These are phyloP conservation scores for Lepraria neglecta DNA, from an alignment of 495 filamentous ascomycete species.

Conservation along the genomic window DNA sequence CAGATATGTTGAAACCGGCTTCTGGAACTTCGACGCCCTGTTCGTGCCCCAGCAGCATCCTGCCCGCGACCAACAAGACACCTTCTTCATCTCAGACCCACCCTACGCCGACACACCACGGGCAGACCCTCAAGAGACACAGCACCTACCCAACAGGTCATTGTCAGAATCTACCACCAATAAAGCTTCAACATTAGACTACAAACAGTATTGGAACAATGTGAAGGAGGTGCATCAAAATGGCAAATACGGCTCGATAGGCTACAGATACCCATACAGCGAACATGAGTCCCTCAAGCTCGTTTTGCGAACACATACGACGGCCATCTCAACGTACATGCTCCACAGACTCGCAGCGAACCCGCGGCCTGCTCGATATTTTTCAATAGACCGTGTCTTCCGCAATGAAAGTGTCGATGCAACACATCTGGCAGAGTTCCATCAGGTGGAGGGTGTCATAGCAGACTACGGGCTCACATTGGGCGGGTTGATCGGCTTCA, in stretches of 20 bases:
- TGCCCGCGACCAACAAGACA: constrained; percentile 92
- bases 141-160: constrained; percentile 28
- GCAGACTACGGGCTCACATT: constrained; percentile 88
- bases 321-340: constrained; percentile 79
- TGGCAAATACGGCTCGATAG: constrained; percentile 87
- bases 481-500: constrained; percentile 91
- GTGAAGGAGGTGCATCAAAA: constrained; percentile 73
- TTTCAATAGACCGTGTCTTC: constrained; percentile 97
- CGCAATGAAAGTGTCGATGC: constrained; percentile 92
- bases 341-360: constrained; percentile 80
- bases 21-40: constrained; percentile 98
- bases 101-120: constrained; percentile 66
- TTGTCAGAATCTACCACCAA: constrained; percentile 20
- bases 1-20: constrained; percentile 87
- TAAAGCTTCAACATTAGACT: constrained; percentile 51
- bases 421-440: constrained; percentile 95
- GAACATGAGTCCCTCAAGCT: constrained; percentile 82
- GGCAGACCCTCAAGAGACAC: constrained; percentile 52
- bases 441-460: constrained; percentile 97
- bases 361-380: constrained; percentile 80
- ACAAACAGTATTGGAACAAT: constrained; percentile 80
- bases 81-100: constrained; percentile 95
- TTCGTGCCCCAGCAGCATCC: constrained; percentile 98
- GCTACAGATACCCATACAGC: constrained; percentile 90
- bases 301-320: constrained; percentile 94